phyloP scores from a whole-genome alignment of 2,329 filamentous ascomycete species.

The Ophiocordyceps polyrhachis-furcata region DNA sequence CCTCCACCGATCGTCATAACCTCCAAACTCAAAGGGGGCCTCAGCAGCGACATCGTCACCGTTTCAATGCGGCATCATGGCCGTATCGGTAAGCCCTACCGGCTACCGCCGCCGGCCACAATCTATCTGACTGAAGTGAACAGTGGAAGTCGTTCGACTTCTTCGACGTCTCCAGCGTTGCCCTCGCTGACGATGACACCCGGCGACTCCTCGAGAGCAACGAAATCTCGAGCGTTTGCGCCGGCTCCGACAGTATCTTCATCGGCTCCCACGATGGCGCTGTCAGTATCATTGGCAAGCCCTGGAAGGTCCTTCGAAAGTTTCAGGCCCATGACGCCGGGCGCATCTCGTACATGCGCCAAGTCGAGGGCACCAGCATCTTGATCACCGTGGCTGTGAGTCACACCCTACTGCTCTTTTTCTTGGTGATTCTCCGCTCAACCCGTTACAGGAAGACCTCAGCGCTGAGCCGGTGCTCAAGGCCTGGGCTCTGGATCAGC shows the following conservation, averaged over 20 bases:
- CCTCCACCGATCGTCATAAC: neutral
- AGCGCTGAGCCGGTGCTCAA: slow-evolving; percentile 77
- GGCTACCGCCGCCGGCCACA: neutral
- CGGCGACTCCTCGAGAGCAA: slow-evolving; percentile 63
- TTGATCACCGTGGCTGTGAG: slow-evolving; percentile 60
- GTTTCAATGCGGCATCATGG: slow-evolving; percentile 7
- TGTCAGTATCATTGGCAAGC: slow-evolving; percentile 71
- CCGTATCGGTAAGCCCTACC: slow-evolving; percentile 6
- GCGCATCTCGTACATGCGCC: slow-evolving; percentile 78
- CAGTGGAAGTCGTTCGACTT: slow-evolving; percentile 99
- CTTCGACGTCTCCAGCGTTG: slow-evolving; percentile 83
- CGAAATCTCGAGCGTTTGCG: slow-evolving; percentile 67
- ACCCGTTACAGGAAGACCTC: slow-evolving; percentile 51
- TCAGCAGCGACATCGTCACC: neutral
- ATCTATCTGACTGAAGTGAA: neutral
- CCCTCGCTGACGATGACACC: slow-evolving; percentile 61
- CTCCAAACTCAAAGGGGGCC: neutral
- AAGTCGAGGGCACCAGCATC: slow-evolving; percentile 71
- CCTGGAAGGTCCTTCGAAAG: slow-evolving; percentile 69
- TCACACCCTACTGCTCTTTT: neutral
- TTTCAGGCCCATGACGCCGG: slow-evolving; percentile 74
- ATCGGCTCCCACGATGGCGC: slow-evolving; percentile 70
- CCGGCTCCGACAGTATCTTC: slow-evolving; percentile 78
- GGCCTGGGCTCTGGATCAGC: slow-evolving; percentile 92
- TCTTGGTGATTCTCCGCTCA: neutral